Conservation (phyloP, 2,329 filamentous ascomycete genomes). For the Calycina marina region DNA sequence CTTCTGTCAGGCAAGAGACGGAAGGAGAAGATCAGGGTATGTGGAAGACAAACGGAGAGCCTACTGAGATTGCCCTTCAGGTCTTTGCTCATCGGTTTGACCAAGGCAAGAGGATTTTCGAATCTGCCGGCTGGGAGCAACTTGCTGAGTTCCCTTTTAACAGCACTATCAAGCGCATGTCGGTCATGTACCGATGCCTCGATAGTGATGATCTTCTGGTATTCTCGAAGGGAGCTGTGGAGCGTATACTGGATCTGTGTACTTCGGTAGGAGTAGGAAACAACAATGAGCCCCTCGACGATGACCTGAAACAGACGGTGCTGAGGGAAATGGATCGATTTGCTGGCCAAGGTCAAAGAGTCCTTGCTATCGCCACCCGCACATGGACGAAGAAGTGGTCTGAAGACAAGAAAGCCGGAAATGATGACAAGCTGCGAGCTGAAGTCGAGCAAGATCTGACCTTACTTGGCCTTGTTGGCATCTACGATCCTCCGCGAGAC, state of each 20-base stretch:
- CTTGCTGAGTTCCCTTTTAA: constrained; percentile 52
- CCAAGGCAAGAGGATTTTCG: constrained; percentile 29
- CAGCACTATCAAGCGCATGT: constrained; percentile 51
- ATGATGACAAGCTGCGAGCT: constrained; percentile 16
- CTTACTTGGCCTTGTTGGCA: constrained; percentile 39
- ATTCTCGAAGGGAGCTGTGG: constrained; percentile 49
- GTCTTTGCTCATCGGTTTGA: constrained; percentile 49
- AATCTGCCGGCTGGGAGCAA: constrained; percentile 30
- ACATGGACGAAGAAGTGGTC: constrained; percentile 13
- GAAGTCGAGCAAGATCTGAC: constrained; percentile 37
- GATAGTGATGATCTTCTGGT: constrained; percentile 24
- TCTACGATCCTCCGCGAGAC: constrained; percentile 43
- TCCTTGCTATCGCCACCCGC: constrained; percentile 38
- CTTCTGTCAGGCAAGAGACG: constrained; percentile 30
- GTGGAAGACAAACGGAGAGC: constrained; percentile 47
- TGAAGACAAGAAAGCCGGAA: constrained; percentile 6
- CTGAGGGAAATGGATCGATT: constrained; percentile 40
- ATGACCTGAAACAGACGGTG: constrained; percentile 28
- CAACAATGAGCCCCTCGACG: constrained; percentile 26
- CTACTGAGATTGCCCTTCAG: constrained; percentile 53
- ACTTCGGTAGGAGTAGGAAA: constrained; percentile 28
- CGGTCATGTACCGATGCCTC: constrained; percentile 37
- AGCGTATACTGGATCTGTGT: constrained; percentile 43
- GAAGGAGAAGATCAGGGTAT: constrained; percentile 25
- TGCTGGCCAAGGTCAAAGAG: constrained; percentile 42